phyloP scores from a whole-genome alignment of 768 basidiomycete species.

The Lactifluus subvellereus region DNA sequence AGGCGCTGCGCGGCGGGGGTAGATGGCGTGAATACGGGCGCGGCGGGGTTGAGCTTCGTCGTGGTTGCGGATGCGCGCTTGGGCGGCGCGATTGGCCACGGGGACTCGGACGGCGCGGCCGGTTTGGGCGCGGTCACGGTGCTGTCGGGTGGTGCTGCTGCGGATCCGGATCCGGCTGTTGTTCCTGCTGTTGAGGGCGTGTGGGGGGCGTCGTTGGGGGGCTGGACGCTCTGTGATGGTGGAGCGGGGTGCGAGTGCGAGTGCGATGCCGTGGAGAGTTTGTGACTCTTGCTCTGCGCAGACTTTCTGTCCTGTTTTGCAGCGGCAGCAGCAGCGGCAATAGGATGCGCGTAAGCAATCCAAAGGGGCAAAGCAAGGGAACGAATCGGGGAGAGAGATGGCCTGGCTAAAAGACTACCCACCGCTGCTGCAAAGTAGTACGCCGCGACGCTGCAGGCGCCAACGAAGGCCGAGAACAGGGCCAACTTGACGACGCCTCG shows the following conservation, averaged over 20 bases:
- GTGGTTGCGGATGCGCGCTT: not conserved
- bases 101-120: no score
- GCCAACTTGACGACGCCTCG: not conserved
- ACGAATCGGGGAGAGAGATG: no score
- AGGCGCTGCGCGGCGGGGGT: not conserved
- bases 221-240: not conserved
- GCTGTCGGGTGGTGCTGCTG: not conserved
- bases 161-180: no score
- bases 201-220: not conserved
- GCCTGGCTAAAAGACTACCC: not conserved
- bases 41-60: conserved; percentile 3
- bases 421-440: not conserved
- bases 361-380: not conserved
- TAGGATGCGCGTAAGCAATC: not conserved
- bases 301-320: not conserved
- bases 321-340: no score
- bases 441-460: not conserved
- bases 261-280: not conserved
- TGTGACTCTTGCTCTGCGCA: not conserved
- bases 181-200: no score
- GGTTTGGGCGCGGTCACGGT: not conserved
- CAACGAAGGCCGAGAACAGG: not conserved
- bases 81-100: no score
- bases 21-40: not conserved
- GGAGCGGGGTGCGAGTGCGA: not conserved